Conservation (phyloP, 2,329 filamentous ascomycete genomes). For the Hyphodiscus sp. region DNA sequence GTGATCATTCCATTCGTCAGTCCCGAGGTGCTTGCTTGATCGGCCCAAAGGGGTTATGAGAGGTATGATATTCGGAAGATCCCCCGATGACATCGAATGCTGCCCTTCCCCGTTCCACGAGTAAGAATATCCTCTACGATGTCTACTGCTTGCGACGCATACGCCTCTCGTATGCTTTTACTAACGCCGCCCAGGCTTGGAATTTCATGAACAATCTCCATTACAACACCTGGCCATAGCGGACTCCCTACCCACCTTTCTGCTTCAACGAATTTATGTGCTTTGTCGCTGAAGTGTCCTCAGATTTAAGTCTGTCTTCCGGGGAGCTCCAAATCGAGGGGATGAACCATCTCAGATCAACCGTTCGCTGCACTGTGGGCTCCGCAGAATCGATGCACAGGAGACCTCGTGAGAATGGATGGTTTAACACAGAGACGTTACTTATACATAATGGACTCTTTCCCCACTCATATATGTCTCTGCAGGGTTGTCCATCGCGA, state of each 20-base stretch:
- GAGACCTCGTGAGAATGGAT: constrained; percentile 37
- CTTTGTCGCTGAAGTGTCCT: constrained; percentile 27
- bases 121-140: too few species aligned
- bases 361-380: constrained; percentile 27
- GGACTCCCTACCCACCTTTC: background rate
- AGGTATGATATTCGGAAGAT: too few species aligned
- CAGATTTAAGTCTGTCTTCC: constrained; percentile 30
- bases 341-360: constrained; percentile 31
- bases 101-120: too few species aligned
- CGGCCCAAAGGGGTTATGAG: too few species aligned
- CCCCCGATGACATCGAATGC: too few species aligned
- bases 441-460: constrained; percentile 3
- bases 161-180: too few species aligned
- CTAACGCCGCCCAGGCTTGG: too few species aligned
- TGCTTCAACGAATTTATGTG: constrained; percentile 14
- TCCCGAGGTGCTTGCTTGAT: too few species aligned
- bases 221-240: too few species aligned
- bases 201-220: too few species aligned
- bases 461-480: constrained; percentile 11
- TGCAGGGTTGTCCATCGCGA: constrained; percentile 6
- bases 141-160: too few species aligned
- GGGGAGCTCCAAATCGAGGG: constrained; percentile 36
- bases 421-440: constrained; percentile 29
- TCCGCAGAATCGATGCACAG: constrained; percentile 36
- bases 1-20: too few species aligned